phyloP scores from a whole-genome alignment of 1,284 basidiomycete species.

The Sphaerobolus stellatus region DNA sequence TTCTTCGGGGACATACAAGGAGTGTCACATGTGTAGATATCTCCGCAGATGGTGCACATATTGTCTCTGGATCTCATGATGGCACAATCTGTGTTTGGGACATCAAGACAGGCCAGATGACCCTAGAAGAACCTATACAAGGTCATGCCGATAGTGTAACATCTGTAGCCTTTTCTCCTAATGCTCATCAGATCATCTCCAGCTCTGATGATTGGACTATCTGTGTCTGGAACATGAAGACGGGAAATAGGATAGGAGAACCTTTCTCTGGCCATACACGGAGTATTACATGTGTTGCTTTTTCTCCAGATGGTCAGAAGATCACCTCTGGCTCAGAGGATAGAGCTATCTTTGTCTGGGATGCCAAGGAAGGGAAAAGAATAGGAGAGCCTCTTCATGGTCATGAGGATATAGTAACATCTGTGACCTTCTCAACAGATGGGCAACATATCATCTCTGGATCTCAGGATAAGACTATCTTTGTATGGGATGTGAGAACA shows the following conservation, averaged over 20 bases:
- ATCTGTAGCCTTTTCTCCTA: conserved; percentile 37
- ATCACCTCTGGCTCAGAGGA: conserved; percentile 12
- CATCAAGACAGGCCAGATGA: conserved; percentile 7
- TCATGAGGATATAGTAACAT: conserved; percentile 42
- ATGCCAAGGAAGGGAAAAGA: conserved; percentile 32
- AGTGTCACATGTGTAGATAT: conserved; percentile 10
- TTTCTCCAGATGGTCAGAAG: conserved; percentile 8
- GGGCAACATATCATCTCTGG: conserved; percentile 15
- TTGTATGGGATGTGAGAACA: conserved; percentile 9
- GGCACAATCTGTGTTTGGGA: conserved; percentile 25
- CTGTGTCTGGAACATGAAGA: conserved; percentile 15
- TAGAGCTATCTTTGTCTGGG: conserved; percentile 30
- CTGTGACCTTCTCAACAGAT: conserved; percentile 42
- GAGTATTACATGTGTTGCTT: conserved; percentile 20
- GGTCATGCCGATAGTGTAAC: conserved; percentile 36
- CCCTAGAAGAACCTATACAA: neutral
- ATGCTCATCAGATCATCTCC: conserved; percentile 16
- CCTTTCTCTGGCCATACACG: conserved; percentile 19
- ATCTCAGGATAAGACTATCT: conserved; percentile 5
- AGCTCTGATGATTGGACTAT: conserved; percentile 13
- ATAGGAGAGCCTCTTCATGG: conserved; percentile 34
- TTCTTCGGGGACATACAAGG: no score
- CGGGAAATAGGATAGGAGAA: neutral
- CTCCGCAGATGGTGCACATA: conserved; percentile 14
- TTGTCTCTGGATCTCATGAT: conserved; percentile 23